Conservation (phyloP, 2,329 filamentous ascomycete genomes). For the Aulographum hederae region DNA sequence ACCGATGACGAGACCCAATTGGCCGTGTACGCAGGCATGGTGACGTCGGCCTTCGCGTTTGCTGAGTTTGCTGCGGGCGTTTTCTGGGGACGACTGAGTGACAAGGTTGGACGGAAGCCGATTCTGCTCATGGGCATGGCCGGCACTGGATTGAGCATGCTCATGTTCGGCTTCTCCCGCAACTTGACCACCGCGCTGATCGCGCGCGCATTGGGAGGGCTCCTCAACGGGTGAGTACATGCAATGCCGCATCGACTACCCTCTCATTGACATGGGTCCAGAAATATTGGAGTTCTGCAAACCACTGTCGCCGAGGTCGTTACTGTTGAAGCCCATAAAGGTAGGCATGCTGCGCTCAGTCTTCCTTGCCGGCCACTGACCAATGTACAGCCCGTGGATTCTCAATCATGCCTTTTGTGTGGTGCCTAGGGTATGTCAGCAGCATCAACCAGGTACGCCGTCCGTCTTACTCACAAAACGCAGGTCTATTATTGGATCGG, state of each 20-base stretch:
- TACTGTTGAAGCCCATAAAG: conserved; percentile 82
- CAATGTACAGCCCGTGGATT: conserved; percentile 59
- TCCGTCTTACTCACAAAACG: conserved; percentile 5
- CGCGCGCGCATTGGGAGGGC: conserved; percentile 72
- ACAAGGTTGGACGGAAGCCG: conserved; percentile 81
- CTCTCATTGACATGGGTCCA: conserved; percentile 21
- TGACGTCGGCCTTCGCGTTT: conserved; percentile 89
- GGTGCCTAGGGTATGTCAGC: conserved; percentile 63
- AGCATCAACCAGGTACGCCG: no score
- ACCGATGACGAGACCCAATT: conserved; percentile 64
- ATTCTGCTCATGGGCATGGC: conserved; percentile 77
- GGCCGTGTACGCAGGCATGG: conserved; percentile 84
- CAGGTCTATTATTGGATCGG: conserved; percentile 79
- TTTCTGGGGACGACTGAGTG: conserved; percentile 84
- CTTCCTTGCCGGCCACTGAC: no score
- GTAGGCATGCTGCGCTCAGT: conserved; percentile 38
- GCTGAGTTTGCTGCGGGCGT: conserved; percentile 88
- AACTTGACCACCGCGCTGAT: conserved; percentile 69
- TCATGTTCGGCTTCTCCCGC: conserved; percentile 78
- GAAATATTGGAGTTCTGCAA: conserved; percentile 86
- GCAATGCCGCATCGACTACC: conserved; percentile 4
- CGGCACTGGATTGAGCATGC: conserved; percentile 81
- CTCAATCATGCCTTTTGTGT: conserved; percentile 94
- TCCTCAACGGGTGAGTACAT: conserved; percentile 69
- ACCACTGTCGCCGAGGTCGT: conserved; percentile 91